These are phyloP conservation scores for Sordariomycetes sp. DNA, from an alignment of 2,329 filamentous ascomycete genomes.

Conservation along the genomic window DNA sequence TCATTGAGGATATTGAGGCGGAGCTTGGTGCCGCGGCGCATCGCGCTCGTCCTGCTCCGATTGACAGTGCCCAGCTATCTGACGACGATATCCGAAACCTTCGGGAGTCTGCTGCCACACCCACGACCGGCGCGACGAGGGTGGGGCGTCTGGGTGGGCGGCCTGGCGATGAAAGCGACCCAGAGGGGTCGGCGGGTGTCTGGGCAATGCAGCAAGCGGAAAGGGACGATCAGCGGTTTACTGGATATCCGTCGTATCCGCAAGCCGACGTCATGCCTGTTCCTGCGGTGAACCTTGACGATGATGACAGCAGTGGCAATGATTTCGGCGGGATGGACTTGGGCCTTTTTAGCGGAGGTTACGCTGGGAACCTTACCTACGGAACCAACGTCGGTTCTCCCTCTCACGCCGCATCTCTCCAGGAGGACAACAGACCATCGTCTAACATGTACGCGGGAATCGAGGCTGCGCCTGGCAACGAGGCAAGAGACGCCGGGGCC, in stretches of 20 bases:
- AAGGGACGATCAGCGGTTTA: slow-evolving; percentile 53
- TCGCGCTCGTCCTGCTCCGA: slow-evolving; percentile 26
- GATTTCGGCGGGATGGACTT: slow-evolving; percentile 66
- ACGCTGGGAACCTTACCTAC: slow-evolving; percentile 39
- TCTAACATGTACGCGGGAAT: slow-evolving; percentile 9
- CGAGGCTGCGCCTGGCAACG: not conserved
- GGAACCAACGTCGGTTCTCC: slow-evolving; percentile 34
- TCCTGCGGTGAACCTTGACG: slow-evolving; percentile 27
- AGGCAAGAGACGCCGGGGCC: slow-evolving; percentile 27
- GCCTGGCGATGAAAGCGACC: slow-evolving; percentile 66
- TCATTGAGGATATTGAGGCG: slow-evolving; percentile 48
- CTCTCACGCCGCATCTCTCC: slow-evolving; percentile 24
- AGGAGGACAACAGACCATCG: slow-evolving; percentile 33
- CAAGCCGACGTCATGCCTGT: not conserved
- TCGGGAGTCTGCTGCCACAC: slow-evolving; percentile 39
- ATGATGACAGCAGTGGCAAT: slow-evolving; percentile 56
- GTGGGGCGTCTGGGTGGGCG: slow-evolving; percentile 17
- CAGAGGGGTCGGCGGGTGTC: slow-evolving; percentile 75
- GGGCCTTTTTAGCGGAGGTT: slow-evolving; percentile 64
- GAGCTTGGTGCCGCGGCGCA: slow-evolving; percentile 30
- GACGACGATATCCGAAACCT: slow-evolving; percentile 35
- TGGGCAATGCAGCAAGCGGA: slow-evolving; percentile 79
- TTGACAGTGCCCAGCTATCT: slow-evolving; percentile 31
- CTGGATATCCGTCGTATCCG: slow-evolving; percentile 13
- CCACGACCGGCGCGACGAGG: slow-evolving; percentile 18